Evolutionary conservation across 306 rosid genomes (phyloP), one percentile per base, ranked within the genome.

Genomic region (Phaseolus lunatus): DNA sequence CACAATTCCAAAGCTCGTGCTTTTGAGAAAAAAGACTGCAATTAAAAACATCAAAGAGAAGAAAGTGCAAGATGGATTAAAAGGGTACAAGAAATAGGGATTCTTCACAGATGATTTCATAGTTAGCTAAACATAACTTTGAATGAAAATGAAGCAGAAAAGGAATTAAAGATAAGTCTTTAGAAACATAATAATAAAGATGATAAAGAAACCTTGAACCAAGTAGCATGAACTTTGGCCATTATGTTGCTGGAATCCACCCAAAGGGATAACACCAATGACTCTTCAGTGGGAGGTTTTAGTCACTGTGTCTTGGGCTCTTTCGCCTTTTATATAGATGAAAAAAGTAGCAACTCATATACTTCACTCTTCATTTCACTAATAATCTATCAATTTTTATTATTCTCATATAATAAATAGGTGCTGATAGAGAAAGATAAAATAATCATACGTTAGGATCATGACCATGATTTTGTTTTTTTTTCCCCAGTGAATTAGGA

Each of bases 161-260:
- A 24, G 33, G 4, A 31, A 31, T 14, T 4, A 19, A 24, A 41
- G 3, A 33, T 0, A 59, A 54, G 26, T 52, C 15, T 43, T 12
- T 1, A 57, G 31, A 54, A 52, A 24, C 2, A 2, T 24, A 24
- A 24, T 24, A 24, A 24, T 24, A 24, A 29, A 5, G 4, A 31
- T 4, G 3, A 44, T 61, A 50, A 3, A 9, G 31, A 53, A 8
- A 93, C 98, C 98, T 91, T 86, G 78, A 84, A 47, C 98, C 97
- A 94, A 62, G 67, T 90, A 62, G 89, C 94, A 59, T 85, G 88
- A 14, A 37, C 75, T 57, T 43, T 50, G 45, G 90, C 88, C 98
- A 94, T 94, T 43, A 3, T 43, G 5, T 43, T 50, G 85, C 73
- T 5, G 33, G 7, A 49, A 74, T 58, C 15, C 41, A 71, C 48